A percentile compares a stretch with the other conserved stretches of the same genome.
Conservation (phyloP, 306 rosid genomes). For the Potentilla sterilis region DNA sequence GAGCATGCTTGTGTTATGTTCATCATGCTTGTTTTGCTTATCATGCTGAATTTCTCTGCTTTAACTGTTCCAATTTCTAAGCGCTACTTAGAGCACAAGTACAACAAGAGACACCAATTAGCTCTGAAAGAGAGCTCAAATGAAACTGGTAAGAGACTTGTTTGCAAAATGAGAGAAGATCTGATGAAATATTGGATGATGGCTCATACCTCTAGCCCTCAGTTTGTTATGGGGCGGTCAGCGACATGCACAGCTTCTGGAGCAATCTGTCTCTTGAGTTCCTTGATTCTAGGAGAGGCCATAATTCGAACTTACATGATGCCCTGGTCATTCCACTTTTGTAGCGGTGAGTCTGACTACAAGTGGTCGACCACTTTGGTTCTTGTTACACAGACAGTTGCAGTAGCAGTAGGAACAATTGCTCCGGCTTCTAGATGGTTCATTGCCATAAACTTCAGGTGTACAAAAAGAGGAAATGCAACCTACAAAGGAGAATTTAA, state of each 20-base stretch:
- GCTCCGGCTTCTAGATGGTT: conserved; percentile 87
- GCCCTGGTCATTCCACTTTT: conserved; percentile 56
- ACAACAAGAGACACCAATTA: conserved; percentile 33
- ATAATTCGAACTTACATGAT: conserved; percentile 56
- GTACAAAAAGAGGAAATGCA: conserved; percentile 37
- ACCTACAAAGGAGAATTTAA: conserved; percentile 31
- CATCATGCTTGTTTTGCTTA: conserved; percentile 67
- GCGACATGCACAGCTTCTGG: conserved; percentile 82
- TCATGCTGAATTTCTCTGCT: conserved; percentile 53
- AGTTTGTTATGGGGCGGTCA: conserved; percentile 87
- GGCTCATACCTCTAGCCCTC: conserved; percentile 82
- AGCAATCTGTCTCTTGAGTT: conserved; percentile 66
- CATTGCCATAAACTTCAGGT: conserved; percentile 50
- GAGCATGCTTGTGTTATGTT: conserved; percentile 58
- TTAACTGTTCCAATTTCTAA: conserved; percentile 56
- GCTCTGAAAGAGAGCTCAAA: conserved; percentile 38
- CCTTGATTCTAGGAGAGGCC: conserved; percentile 53
- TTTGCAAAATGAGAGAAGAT: conserved; percentile 31
- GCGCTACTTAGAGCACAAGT: conserved; percentile 47
- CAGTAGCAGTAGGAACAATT: conserved; percentile 68
- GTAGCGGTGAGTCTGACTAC: conserved; percentile 68
- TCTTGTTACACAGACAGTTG: conserved; percentile 59
- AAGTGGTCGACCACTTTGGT: conserved; percentile 65
- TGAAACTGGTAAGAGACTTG: conserved; percentile 1
- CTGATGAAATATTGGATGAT: conserved; percentile 76